Conservation (phyloP, 352 stramenopile species). For the Phytophthora sp. region DNA sequence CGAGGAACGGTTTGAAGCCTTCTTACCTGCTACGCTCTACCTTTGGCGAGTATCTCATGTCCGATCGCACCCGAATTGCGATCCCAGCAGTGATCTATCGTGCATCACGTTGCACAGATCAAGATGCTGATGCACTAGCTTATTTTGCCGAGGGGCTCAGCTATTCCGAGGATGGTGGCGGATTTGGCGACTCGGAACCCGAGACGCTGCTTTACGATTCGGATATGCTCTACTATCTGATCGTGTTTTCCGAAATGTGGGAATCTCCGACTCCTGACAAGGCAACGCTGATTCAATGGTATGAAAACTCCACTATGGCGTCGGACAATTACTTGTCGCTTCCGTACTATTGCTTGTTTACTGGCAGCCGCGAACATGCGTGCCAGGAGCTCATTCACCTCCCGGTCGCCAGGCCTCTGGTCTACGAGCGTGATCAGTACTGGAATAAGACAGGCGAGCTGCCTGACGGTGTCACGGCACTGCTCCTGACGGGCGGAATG, state of each 20-base stretch:
- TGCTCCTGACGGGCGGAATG: constrained; percentile 64
- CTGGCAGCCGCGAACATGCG: constrained; percentile 59
- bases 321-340: constrained; percentile 74
- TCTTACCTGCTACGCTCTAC: constrained; percentile 75
- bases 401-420: constrained; percentile 41
- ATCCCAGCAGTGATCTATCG: constrained; percentile 71
- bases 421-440: constrained; percentile 69
- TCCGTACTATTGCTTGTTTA: constrained; percentile 83
- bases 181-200: constrained; percentile 40
- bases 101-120: constrained; percentile 42
- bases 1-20: constrained; percentile 45
- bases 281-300: constrained; percentile 59
- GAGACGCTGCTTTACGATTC: constrained; percentile 64
- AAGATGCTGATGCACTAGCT: constrained; percentile 48
- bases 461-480: constrained; percentile 44
- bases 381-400: constrained; percentile 60
- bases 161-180: constrained; percentile 18
- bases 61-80: constrained; percentile 37
- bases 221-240: constrained; percentile 80
- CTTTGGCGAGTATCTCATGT: constrained; percentile 70
- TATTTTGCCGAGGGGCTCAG: constrained; percentile 37
- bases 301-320: constrained; percentile 64
- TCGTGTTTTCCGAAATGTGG: constrained; percentile 85
- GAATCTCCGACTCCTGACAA: constrained; percentile 60
- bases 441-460: constrained; percentile 70